Percentiles rank a stretch among this genome's conserved stretches.
Conservation (phyloP, 2,329 filamentous ascomycete genomes). For the Aureobasidium mangrovei region DNA sequence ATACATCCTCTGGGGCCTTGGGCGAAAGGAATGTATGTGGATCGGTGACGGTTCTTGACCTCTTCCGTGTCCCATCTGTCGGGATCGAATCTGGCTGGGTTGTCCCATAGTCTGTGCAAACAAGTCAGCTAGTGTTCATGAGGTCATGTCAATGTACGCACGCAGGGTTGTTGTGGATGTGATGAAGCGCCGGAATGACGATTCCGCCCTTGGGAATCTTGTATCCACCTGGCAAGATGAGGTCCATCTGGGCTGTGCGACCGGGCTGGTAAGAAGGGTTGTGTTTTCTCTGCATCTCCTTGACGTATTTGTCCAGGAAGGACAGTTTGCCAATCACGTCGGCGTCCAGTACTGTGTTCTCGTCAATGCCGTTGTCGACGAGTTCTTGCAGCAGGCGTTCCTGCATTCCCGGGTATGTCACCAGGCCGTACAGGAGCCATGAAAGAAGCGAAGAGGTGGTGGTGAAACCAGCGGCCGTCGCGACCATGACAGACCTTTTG, state of each 20-base stretch:
- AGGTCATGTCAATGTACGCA: too few species aligned
- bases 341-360: slow-evolving; percentile 28
- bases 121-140: too few species aligned
- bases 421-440: slow-evolving; percentile 49
- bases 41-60: slow-evolving; percentile 44
- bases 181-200: slow-evolving; percentile 43
- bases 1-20: slow-evolving; percentile 51
- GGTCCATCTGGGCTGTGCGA: slow-evolving; percentile 47
- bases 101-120: slow-evolving; percentile 41
- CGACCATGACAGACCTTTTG: slow-evolving; percentile 41
- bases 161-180: slow-evolving; percentile 43
- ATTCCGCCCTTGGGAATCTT: slow-evolving; percentile 44
- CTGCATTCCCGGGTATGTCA: slow-evolving; percentile 47
- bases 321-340: slow-evolving; percentile 35
- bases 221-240: slow-evolving; percentile 53
- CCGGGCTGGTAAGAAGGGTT: slow-evolving; percentile 54
- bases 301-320: slow-evolving; percentile 51
- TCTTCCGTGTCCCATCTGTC: slow-evolving; percentile 50
- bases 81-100: slow-evolving; percentile 49
- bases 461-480: slow-evolving; percentile 51
- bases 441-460: slow-evolving; percentile 51
- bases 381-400: slow-evolving; percentile 51
- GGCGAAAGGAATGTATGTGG: slow-evolving; percentile 51
- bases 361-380: slow-evolving; percentile 32
- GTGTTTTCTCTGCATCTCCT: slow-evolving; percentile 52